Evolutionary conservation across 2,329 filamentous ascomycete genomes (phyloP).

Genomic region (Epichloe sylvatica): DNA sequence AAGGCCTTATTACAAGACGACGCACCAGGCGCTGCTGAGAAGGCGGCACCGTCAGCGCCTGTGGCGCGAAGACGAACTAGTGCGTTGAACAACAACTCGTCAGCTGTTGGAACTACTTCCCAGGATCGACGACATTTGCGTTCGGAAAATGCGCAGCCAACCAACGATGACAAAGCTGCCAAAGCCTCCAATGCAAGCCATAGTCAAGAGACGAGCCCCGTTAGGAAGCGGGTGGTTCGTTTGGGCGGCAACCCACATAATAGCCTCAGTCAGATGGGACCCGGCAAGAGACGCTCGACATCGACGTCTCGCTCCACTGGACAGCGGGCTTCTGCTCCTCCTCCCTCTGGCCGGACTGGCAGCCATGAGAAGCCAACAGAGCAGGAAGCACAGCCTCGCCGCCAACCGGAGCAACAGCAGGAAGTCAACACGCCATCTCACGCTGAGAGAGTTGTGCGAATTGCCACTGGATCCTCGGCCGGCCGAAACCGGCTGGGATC

Average conservation of each 20-base stretch:
- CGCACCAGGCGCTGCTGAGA: conserved; percentile 30
- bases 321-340: conserved; percentile 14
- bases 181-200: conserved; percentile 5
- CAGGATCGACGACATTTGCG: conserved; percentile 33
- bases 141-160: conserved; percentile 32
- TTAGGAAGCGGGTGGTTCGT: conserved; percentile 43
- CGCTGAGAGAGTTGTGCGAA: conserved; percentile 39
- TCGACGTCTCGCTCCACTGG: conserved; percentile 29
- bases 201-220: conserved; percentile 37
- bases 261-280: conserved; percentile 26
- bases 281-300: conserved; percentile 34
- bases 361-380: conserved; percentile 29
- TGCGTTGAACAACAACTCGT: conserved; percentile 26
- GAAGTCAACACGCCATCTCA: conserved; percentile 42
- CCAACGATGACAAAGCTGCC: conserved; percentile 10
- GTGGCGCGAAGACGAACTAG: conserved; percentile 36
- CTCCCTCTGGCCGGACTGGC: conserved; percentile 24
- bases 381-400: conserved; percentile 17
- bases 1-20: conserved; percentile 66
- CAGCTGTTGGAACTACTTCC: conserved; percentile 23
- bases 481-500: conserved; percentile 24
- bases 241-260: conserved; percentile 38
- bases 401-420: conserved; percentile 20
- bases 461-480: conserved; percentile 37
- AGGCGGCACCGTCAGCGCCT: conserved; percentile 30